Base-by-base conservation (phyloP, 768 basidiomycete genomes). In the Tricholoma saponaceum region DNA sequence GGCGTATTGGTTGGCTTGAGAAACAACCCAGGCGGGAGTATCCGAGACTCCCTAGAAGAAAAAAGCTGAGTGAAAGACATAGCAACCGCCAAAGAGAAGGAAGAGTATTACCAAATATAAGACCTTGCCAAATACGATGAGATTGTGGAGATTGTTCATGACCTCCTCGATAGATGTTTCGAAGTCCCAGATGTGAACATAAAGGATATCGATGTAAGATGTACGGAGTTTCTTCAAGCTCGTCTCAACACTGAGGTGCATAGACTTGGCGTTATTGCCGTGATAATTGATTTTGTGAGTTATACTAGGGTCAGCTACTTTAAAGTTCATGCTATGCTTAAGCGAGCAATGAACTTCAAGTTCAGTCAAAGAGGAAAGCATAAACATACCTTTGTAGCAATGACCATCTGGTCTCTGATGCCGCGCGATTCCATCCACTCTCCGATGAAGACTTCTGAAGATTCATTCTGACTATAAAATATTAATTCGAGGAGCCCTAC, bases 111-210 rank as follows among this genome's bases (percentile, higher is more conserved):
- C 73, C 12, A 73, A 66, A 61, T 80, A 80, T 4, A 80, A 64
- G 14, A 84, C 81, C 63, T 84, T 85, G 16, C 84, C 77, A 20
- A 69, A 63, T 7, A 68, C 66, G 46, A 86, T 79, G 37, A 86
- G 74, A 20, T 72, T 72, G 61, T 86, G 80, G 4, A 87, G 69
- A 4, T 72, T 67, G 49, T 77, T 73, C 82, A 86, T 84, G 28
- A 85, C 67, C 67, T 87, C 85, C 60, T 80, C 77, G 49, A 86
- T 72, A 14, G 72, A 71, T 9, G 80, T 82, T 13, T 73, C 67
- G 58, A 71, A 83, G 62, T 85, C 83, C 82, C 82, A 82, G 70
- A 71, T 77, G 56, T 80, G 76, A 3, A 79, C 52, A 61, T 79
- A 80, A 8, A 79, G 64, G 39, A 82, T 62, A 58, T 83, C 81